Evolutionary conservation across 2,329 filamentous ascomycete species (phyloP).

Genomic region (Colletotrichum sp.): DNA sequence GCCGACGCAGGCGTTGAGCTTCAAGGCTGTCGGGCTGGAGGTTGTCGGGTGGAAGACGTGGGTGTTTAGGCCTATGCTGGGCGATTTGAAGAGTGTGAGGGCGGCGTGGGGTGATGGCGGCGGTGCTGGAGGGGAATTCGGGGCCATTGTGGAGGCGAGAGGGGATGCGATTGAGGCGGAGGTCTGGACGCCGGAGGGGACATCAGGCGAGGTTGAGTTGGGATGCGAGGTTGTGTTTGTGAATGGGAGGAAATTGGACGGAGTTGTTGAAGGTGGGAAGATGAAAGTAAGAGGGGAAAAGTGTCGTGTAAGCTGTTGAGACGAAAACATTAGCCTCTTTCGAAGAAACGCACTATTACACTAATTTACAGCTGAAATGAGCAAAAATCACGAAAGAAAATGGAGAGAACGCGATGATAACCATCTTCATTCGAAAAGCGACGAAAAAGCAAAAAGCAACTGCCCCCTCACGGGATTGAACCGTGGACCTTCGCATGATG

Average conservation of each 20-base stretch:
- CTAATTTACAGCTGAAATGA: no score
- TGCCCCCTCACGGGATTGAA: slow-evolving; percentile 23
- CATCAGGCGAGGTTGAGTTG: not conserved
- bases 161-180: not conserved
- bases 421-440: fast-evolving
- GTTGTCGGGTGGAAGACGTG: slow-evolving; percentile 29
- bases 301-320: not conserved
- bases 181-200: not conserved
- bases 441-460: not conserved
- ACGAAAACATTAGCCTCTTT: not conserved
- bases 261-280: not conserved
- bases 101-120: slow-evolving; percentile 21
- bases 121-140: not conserved
- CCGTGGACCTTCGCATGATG: slow-evolving; percentile 21
- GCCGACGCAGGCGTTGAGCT: slow-evolving; percentile 30
- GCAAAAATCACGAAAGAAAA: not conserved
- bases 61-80: slow-evolving; percentile 29
- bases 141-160: not conserved
- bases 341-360: not conserved
- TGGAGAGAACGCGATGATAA: not conserved
- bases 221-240: not conserved
- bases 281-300: not conserved
- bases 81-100: slow-evolving; percentile 22
- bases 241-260: not conserved
- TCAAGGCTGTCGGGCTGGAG: slow-evolving; percentile 30